Base-by-base conservation (phyloP, 345 rosid species). In the Garcia nutans region DNA sequence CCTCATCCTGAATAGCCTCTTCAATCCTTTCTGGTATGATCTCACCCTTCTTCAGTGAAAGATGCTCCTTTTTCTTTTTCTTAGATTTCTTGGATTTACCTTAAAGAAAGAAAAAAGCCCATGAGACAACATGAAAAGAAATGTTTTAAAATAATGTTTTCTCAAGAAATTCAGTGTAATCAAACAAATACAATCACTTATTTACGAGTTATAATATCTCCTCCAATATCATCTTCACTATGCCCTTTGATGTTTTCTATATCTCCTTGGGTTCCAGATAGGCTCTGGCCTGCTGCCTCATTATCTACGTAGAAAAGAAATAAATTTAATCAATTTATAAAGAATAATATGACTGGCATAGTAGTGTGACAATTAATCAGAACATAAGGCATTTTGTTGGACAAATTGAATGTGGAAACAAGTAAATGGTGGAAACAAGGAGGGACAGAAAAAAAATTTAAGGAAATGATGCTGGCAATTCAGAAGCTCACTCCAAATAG, bases 51-150 rank as follows among this genome's bases (percentile, higher is more conserved):
- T 54, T 71, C 45, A 76, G 72, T 13, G 59, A 44, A 59, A 17
- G 65, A 1, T 4, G 74, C 64, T 62, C 73, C 76, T 63, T 75
- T 63, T 74, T 78, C 77, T 80, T 85, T 80, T 74, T 80, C 80
- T 75, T 76, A 45, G 65, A 78, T 83, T 80, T 87, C 83, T 76
- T 76, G 24, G 82, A 74, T 78, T 80, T 74, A 73, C 75, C 87
- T 85, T 69, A 22, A 71, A 72, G 59, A 65, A 11, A 63, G 31
- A 76, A 41, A 52, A 23, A 52, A 49, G 65, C 67, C 19, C 64
- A 68, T 70, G 31, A 63, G 58, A 68, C 33, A 37, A 50, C 24
- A 26, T 71, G 9, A 9, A 12, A 24, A 44, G 41, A 65, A 60
- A 45, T 20, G 37, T 13, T 28, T 24, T 6, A 23, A 66, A 23